phyloP scores from a whole-genome alignment of 257 asterid species.

The Rubia yunnanensis region DNA sequence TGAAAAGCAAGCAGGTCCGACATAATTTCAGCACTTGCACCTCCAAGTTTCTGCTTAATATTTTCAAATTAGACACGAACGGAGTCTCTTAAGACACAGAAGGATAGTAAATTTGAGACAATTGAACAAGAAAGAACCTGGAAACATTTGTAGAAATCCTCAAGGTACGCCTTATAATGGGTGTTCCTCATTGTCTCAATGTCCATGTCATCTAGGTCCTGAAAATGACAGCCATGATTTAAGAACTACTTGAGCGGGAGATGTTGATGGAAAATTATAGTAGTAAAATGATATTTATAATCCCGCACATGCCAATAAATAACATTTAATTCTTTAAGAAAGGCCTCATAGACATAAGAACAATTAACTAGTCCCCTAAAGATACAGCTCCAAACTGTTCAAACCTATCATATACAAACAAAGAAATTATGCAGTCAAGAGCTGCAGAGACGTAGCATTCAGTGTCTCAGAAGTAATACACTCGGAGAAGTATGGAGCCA shows the following conservation, averaged over 20 bases:
- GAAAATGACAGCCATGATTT: conserved; percentile 10
- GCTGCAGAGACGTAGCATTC: conserved; percentile 3
- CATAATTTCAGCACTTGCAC: conserved; percentile 91
- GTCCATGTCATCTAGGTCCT: too few species aligned
- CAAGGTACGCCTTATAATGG: conserved; percentile 89
- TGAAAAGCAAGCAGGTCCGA: conserved; percentile 84
- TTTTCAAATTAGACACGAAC: conserved; percentile 15
- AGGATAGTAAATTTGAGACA: conserved; percentile 12
- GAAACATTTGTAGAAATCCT: conserved; percentile 80
- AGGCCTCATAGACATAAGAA: background rate
- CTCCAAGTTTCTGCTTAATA: conserved; percentile 65
- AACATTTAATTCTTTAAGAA: background rate
- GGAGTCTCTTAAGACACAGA: background rate
- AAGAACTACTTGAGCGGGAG: conserved; percentile 4
- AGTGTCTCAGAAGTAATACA: too few species aligned
- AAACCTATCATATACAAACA: background rate
- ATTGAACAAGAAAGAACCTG: conserved; percentile 35
- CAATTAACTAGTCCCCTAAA: background rate
- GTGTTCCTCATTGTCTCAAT: conserved; percentile 94
- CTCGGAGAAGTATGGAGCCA: conserved; percentile 96
- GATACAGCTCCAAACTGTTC: background rate
- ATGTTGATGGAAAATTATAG: background rate
- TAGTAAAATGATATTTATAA: background rate
- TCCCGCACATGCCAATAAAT: background rate
- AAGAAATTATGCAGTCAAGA: background rate